Conservation (phyloP, 305 asterid genomes). For the Fraxinus latifolia region DNA sequence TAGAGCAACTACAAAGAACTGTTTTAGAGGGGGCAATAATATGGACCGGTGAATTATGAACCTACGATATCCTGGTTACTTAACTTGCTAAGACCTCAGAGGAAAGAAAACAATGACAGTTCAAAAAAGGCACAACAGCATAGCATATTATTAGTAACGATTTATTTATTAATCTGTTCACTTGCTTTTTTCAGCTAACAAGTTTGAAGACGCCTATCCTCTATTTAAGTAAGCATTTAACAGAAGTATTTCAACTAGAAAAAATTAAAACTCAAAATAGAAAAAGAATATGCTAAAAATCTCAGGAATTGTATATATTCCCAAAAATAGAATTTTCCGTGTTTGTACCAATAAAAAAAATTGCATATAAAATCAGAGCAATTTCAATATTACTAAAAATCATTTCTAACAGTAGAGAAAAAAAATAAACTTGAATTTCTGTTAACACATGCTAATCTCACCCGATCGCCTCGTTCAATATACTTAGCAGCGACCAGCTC, state of each 20-base stretch:
- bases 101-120: not conserved
- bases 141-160: not conserved
- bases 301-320: not conserved
- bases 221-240: not conserved
- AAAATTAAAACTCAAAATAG: not conserved
- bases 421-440: not conserved
- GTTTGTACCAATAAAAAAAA: not conserved
- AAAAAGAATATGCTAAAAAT: conserved; percentile 7
- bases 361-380: conserved; percentile 13
- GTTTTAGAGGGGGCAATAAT: not conserved
- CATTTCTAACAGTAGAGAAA: not conserved
- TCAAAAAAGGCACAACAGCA: not conserved
- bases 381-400: conserved; percentile 3
- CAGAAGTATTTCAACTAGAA: not conserved
- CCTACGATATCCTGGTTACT: not conserved
- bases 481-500: conserved; percentile 60
- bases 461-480: conserved; percentile 52
- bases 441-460: conserved; percentile 19
- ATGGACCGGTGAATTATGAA: not conserved
- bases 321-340: not conserved
- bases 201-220: not conserved
- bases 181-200: not conserved
- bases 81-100: not conserved
- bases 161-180: not conserved
- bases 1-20: not conserved